phyloP scores from a whole-genome alignment of 2,329 filamentous ascomycete genomes.

The Trichoderma sp. region DNA sequence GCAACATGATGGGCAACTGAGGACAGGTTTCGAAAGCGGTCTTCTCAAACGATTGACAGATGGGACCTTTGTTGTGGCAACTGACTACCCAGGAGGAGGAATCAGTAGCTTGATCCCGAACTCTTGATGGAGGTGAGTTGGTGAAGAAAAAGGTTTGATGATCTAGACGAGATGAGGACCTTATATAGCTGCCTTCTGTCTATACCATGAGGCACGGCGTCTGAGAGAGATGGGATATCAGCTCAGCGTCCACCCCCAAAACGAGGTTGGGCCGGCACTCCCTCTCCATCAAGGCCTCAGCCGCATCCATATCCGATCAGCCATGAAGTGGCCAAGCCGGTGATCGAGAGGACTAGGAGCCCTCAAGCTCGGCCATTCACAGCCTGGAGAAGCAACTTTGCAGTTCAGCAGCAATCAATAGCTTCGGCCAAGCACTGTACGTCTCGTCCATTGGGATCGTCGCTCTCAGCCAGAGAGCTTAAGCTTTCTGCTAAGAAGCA shows the following conservation, averaged over 20 bases:
- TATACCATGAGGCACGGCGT: neutral
- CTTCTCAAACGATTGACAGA: slow-evolving; percentile 15
- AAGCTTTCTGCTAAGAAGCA: slow-evolving; percentile 22
- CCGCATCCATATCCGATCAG: slow-evolving; percentile 16
- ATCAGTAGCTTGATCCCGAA: slow-evolving; percentile 4
- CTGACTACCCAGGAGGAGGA: slow-evolving; percentile 8
- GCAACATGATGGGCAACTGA: slow-evolving; percentile 21
- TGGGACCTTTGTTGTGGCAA: neutral
- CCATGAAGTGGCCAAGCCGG: slow-evolving; percentile 21
- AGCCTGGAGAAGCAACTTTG: slow-evolving; percentile 8
- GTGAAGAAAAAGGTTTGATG: neutral
- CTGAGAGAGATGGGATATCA: neutral
- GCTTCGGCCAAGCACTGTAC: slow-evolving; percentile 24
- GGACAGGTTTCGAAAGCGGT: neutral
- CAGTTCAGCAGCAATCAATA: slow-evolving; percentile 19
- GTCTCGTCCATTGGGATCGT: slow-evolving; percentile 21
- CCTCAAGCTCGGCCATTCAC: slow-evolving; percentile 12
- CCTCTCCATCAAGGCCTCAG: neutral
- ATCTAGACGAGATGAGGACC: slow-evolving; percentile 3
- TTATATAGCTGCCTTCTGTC: slow-evolving; percentile 15
- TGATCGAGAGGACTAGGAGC: slow-evolving; percentile 5
- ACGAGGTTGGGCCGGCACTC: neutral
- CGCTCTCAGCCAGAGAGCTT: slow-evolving; percentile 8
- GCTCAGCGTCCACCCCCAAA: neutral
- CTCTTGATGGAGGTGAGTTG: slow-evolving; percentile 2